phyloP scores from a whole-genome alignment of 2,329 filamentous ascomycete species.

The Lachnellula arida region DNA sequence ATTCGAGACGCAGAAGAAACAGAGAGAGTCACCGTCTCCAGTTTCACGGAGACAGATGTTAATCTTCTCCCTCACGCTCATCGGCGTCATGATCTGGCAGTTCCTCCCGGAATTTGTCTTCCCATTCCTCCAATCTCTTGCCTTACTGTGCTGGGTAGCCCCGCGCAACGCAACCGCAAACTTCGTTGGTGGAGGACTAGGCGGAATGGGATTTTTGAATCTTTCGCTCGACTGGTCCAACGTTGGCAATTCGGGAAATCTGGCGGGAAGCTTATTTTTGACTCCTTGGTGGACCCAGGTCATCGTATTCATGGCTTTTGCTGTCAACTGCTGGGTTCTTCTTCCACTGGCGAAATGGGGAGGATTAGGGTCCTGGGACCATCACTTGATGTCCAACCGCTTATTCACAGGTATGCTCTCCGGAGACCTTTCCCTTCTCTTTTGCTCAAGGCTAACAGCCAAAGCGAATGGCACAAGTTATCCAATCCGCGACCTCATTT shows the following conservation, averaged over 20 bases:
- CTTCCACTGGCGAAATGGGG: slow-evolving; percentile 57
- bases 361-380: slow-evolving; percentile 45
- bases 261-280: slow-evolving; percentile 45
- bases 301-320: slow-evolving; percentile 50
- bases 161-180: slow-evolving; percentile 53
- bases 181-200: slow-evolving; percentile 56
- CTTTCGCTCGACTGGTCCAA: slow-evolving; percentile 58
- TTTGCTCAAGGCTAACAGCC: slow-evolving; percentile 1
- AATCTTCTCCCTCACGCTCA: slow-evolving; percentile 50
- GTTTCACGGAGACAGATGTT: slow-evolving; percentile 49
- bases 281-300: slow-evolving; percentile 57
- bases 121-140: slow-evolving; percentile 54
- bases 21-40: slow-evolving; percentile 45
- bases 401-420: slow-evolving; percentile 42
- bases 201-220: slow-evolving; percentile 58
- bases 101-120: slow-evolving; percentile 58
- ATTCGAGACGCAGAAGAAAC: slow-evolving; percentile 52
- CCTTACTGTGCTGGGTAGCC: slow-evolving; percentile 60
- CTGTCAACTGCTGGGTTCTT: slow-evolving; percentile 52
- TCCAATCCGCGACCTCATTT: slow-evolving; percentile 33
- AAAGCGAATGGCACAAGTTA: slow-evolving; percentile 34
- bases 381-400: slow-evolving; percentile 54
- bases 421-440: neutral
- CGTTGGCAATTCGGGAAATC: slow-evolving; percentile 42
- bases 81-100: slow-evolving; percentile 54